Evolutionary conservation across 768 basidiomycete genomes (phyloP).

Genomic region (Kwoniella botswanensis): DNA sequence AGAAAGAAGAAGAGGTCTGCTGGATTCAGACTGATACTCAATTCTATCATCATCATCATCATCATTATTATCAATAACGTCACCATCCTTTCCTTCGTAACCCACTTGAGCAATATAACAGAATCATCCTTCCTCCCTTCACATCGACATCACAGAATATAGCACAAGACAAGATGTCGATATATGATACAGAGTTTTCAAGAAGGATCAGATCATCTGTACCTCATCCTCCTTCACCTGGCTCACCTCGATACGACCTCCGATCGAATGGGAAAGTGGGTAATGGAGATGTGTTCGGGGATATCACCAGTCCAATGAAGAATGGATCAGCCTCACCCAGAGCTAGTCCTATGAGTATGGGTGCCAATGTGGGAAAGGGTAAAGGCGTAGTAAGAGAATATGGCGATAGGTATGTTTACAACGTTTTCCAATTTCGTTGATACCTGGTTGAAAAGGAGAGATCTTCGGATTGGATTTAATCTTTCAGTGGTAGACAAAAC

Average conservation of each 20-base stretch:
- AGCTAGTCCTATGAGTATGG: slow-evolving; percentile 25
- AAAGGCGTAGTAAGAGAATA: slow-evolving; percentile 54
- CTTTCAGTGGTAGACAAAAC: neutral
- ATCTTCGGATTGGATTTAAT: neutral
- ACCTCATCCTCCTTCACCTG: slow-evolving; percentile 16
- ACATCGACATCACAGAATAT: neutral
- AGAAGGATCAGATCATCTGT: slow-evolving; percentile 29
- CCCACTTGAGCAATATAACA: neutral
- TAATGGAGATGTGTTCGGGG: slow-evolving; percentile 42
- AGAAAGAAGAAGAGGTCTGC: neutral
- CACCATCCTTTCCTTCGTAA: neutral
- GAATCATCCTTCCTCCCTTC: neutral
- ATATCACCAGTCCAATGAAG: slow-evolving; percentile 35
- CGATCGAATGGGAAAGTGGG: slow-evolving; percentile 8
- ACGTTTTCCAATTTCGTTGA: too few relatives aligned
- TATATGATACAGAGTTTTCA: slow-evolving; percentile 39
- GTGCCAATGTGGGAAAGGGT: slow-evolving; percentile 33
- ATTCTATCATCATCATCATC: neutral
- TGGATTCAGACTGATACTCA: neutral
- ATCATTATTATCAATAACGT: neutral
- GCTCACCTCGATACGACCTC: slow-evolving; percentile 14
- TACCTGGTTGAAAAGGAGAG: neutral
- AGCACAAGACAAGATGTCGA: slow-evolving; percentile 26
- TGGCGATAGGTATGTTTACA: slow-evolving; percentile 57
- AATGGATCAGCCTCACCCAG: slow-evolving; percentile 21